A percentile compares a stretch with the other conserved stretches of the same genome.
These are phyloP conservation scores for Anthostomella pinea DNA, from an alignment of 2,329 filamentous ascomycete species.

Conservation along the genomic window DNA sequence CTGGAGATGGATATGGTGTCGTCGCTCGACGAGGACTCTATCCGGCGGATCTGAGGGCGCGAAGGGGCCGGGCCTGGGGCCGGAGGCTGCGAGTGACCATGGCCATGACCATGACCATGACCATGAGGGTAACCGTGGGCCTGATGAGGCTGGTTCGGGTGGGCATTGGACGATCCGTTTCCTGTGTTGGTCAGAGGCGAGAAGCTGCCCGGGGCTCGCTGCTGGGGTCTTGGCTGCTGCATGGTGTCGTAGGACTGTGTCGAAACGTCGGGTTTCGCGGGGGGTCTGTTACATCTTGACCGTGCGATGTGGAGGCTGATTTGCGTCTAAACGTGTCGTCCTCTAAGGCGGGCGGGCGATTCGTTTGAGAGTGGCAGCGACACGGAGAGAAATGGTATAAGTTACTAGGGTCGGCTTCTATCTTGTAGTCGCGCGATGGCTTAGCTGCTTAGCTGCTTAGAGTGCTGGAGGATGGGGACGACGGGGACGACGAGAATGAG, in stretches of 20 bases:
- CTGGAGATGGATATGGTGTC: conserved; percentile 47
- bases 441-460: no score
- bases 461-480: no score
- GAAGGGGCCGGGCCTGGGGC: conserved; percentile 23
- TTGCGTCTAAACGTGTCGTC: no score
- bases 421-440: no score
- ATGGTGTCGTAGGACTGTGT: conserved; percentile 20
- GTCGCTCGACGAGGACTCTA: conserved; percentile 47
- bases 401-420: no score
- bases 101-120: not conserved
- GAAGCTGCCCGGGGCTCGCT: conserved; percentile 47
- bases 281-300: conserved; percentile 23
- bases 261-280: conserved; percentile 15
- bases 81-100: conserved; percentile 28
- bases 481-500: no score
- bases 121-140: no score
- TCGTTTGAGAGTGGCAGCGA: not conserved
- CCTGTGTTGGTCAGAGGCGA: conserved; percentile 46
- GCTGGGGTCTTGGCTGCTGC: conserved; percentile 31
- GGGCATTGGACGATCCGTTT: conserved; percentile 4
- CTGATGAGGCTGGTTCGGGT: conserved; percentile 25
- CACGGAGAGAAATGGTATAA: no score
- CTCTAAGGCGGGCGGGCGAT: conserved; percentile 1
- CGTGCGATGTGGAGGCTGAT: no score
- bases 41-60: conserved; percentile 39